Base-by-base conservation (phyloP, 768 basidiomycete genomes). In the Arthromyces matolae region DNA sequence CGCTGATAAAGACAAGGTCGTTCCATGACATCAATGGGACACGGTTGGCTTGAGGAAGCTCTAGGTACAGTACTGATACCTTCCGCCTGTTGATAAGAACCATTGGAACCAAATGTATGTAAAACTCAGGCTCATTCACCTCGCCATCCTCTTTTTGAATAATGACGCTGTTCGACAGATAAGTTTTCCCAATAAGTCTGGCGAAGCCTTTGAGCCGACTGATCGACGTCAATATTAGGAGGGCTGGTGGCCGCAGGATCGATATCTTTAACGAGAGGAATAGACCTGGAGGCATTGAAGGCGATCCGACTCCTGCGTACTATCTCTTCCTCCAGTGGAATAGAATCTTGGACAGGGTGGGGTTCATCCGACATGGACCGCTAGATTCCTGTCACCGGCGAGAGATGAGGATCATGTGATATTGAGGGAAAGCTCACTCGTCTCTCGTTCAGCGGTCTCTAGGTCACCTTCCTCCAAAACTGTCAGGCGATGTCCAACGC, bases 1-100 rank as follows among this genome's bases (percentile, higher is more conserved):
- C 47, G 89, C 95, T 3, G 96, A 98, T 71, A 96, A 96, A 71
- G 94, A 93, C 62, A 96, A 97, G 70, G 96, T 99, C 36, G 92
- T n/a, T 97, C 54, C 84, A 86, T 23, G 98, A 98, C 65, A 97
- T 99, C 76, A 92, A 93, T n/a, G n/a, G n/a, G n/a, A n/a, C n/a
- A n/a, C n/a, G n/a, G n/a, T n/a, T n/a, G n/a, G n/a, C n/a, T n/a
- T n/a, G n/a, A n/a, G n/a, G n/a, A n/a, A n/a, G n/a, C n/a, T n/a
- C n/a, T n/a, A n/a, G n/a, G n/a, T n/a, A n/a, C n/a, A n/a, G n/a
- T n/a, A n/a, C n/a, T n/a, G n/a, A n/a, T n/a, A n/a, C n/a, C n/a
- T n/a, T n/a, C n/a, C n/a, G n/a, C n/a, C n/a, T n/a, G n/a, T n/a
- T n/a, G n/a, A n/a, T n/a, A n/a, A n/a, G n/a, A n/a, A n/a, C n/a